Evolutionary conservation across 257 asterid species (phyloP).

Genomic region (Cinchona pubescens): DNA sequence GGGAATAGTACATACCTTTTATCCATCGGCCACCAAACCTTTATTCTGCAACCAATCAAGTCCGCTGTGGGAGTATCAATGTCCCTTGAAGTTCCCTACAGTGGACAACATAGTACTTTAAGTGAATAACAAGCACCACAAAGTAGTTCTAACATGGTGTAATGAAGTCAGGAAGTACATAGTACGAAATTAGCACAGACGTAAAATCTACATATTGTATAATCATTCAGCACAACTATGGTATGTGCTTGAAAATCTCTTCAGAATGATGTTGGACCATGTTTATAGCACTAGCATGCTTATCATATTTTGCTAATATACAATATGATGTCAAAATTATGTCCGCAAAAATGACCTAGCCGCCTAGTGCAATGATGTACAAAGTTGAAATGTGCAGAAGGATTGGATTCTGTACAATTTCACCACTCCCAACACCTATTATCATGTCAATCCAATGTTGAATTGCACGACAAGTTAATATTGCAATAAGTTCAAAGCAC

Average conservation of each 20-base stretch:
- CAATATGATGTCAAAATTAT: not conserved
- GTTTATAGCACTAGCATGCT: not conserved
- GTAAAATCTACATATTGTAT: not conserved
- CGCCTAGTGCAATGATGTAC: not conserved
- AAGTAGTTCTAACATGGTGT: not conserved
- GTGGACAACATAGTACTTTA: conserved; percentile 4
- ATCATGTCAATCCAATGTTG: not conserved
- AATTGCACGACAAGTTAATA: not conserved
- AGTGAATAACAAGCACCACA: not conserved
- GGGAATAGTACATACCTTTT: conserved; percentile 60
- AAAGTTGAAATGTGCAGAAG: not conserved
- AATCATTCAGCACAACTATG: not conserved
- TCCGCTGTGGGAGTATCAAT: conserved; percentile 45
- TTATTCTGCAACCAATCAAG: conserved; percentile 77
- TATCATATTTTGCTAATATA: not conserved
- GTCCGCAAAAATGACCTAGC: not conserved
- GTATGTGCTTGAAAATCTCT: not conserved
- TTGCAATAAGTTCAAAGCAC: not conserved
- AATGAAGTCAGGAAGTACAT: not conserved
- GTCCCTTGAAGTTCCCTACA: conserved; percentile 69
- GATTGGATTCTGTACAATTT: not conserved
- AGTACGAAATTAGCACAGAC: too few relatives aligned
- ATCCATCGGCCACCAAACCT: conserved; percentile 99
- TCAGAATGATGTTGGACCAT: not conserved
- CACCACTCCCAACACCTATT: not conserved